Evolutionary conservation across 768 basidiomycete genomes (phyloP).

Genomic region (Imleria badia): DNA sequence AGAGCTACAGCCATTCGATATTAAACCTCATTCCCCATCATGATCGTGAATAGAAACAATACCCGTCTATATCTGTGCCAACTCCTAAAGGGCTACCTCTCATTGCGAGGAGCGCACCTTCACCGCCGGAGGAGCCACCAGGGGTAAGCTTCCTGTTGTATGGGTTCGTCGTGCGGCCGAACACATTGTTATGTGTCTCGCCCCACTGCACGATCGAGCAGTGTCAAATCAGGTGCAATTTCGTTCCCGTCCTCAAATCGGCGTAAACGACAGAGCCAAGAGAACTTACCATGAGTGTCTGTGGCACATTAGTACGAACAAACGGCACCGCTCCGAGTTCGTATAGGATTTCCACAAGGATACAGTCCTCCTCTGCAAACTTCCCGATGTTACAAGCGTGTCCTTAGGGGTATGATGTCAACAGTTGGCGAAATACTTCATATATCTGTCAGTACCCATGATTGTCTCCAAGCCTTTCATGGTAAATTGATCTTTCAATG

Average conservation of each 20-base stretch:
- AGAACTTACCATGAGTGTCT: slow-evolving; percentile 64
- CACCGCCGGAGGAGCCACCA: slow-evolving; percentile 87
- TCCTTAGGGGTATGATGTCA: slow-evolving; percentile 36
- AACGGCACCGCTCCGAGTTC: slow-evolving; percentile 70
- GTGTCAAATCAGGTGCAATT: not conserved
- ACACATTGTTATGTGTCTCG: slow-evolving; percentile 79
- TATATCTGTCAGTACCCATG: slow-evolving; percentile 39
- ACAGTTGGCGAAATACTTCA: not conserved
- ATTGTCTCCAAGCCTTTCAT: slow-evolving; percentile 63
- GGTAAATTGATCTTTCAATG: slow-evolving; percentile 49
- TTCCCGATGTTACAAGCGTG: slow-evolving; percentile 55
- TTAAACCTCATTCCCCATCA: not conserved
- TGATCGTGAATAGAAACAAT: slow-evolving; percentile 1
- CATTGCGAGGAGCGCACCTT: slow-evolving; percentile 69
- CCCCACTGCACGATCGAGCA: slow-evolving; percentile 50
- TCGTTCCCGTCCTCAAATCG: not conserved
- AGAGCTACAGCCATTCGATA: slow-evolving; percentile 43
- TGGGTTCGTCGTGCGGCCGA: slow-evolving; percentile 79
- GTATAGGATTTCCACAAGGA: slow-evolving; percentile 64
- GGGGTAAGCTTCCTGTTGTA: slow-evolving; percentile 67
- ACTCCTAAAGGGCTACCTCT: slow-evolving; percentile 57
- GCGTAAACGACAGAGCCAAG: not conserved
- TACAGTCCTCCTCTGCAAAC: slow-evolving; percentile 57
- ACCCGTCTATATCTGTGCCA: slow-evolving; percentile 85
- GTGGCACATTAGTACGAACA: slow-evolving; percentile 74